Conservation (phyloP, 2,329 filamentous ascomycete species). For the Chaetomium olivaceum region DNA sequence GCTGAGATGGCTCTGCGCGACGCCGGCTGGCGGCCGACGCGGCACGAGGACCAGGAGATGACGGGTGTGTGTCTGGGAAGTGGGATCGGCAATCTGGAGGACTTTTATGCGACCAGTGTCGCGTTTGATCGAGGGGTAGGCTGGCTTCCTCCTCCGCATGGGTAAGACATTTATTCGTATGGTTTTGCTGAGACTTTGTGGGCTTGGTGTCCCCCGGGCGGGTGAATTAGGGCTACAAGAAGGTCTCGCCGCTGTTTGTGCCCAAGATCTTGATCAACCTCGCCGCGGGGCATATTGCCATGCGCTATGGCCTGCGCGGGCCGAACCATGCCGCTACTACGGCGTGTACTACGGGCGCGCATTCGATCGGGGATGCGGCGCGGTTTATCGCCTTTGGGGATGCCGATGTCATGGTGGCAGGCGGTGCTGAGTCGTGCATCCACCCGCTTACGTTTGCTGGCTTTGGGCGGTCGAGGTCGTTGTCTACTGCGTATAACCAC, state of each 20-base stretch:
- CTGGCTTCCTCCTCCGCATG: slow-evolving; percentile 18
- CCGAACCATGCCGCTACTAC: slow-evolving; percentile 93
- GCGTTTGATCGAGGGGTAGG: slow-evolving; percentile 72
- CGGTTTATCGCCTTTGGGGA: slow-evolving; percentile 89
- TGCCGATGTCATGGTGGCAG: slow-evolving; percentile 94
- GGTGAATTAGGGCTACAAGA: slow-evolving; percentile 73
- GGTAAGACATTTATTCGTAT: background rate
- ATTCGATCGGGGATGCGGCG: slow-evolving; percentile 92
- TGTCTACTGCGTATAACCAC: slow-evolving; percentile 80
- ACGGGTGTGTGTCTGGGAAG: slow-evolving; percentile 93
- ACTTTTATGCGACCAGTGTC: slow-evolving; percentile 81
- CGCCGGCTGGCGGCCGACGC: slow-evolving; percentile 70
- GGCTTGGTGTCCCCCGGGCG: background rate
- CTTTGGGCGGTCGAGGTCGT: slow-evolving; percentile 82
- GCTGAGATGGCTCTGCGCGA: slow-evolving; percentile 83
- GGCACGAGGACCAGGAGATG: slow-evolving; percentile 64
- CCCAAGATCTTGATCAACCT: slow-evolving; percentile 93
- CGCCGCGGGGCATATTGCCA: slow-evolving; percentile 90
- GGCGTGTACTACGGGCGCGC: slow-evolving; percentile 92
- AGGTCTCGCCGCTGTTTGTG: slow-evolving; percentile 90
- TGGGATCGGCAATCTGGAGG: slow-evolving; percentile 91
- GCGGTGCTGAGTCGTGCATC: slow-evolving; percentile 91
- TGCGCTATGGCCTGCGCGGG: slow-evolving; percentile 84
- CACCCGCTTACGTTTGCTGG: slow-evolving; percentile 91
- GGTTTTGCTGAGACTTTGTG: slow-evolving; percentile 13